These are phyloP conservation scores for Tuber brumale DNA, from an alignment of 495 filamentous ascomycete species.

Conservation along the genomic window DNA sequence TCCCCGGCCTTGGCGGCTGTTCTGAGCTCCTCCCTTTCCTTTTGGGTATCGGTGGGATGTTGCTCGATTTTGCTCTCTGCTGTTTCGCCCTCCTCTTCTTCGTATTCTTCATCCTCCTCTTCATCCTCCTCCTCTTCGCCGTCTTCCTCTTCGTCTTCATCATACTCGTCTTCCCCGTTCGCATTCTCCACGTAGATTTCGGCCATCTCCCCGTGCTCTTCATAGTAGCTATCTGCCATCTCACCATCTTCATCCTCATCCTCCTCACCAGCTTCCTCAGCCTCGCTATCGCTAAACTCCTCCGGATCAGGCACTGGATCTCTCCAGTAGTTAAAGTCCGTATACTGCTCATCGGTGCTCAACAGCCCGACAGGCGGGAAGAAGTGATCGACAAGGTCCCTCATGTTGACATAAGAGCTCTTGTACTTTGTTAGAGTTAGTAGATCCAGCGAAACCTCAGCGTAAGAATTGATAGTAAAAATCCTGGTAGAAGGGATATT, in stretches of 20 bases:
- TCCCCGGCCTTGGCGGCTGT: slow-evolving; percentile 2
- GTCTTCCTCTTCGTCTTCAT: slow-evolving; percentile 48
- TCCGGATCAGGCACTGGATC: slow-evolving; percentile 66
- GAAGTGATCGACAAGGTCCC: slow-evolving; percentile 92
- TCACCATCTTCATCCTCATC: slow-evolving; percentile 47
- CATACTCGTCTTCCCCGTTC: slow-evolving; percentile 44
- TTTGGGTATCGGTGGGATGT: slow-evolving; percentile 1
- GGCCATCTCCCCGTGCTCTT: slow-evolving; percentile 45
- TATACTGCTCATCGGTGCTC: slow-evolving; percentile 75
- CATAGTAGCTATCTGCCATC: slow-evolving; percentile 47
- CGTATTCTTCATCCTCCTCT: slow-evolving; percentile 42
- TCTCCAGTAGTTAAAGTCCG: slow-evolving; percentile 84
- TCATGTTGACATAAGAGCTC: slow-evolving; percentile 94
- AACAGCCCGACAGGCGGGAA: slow-evolving; percentile 79
- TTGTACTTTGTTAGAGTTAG: slow-evolving; percentile 89
- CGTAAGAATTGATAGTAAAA: slow-evolving; percentile 98
- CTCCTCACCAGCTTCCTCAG: slow-evolving; percentile 51
- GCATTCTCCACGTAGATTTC: slow-evolving; percentile 43
- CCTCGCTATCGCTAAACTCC: slow-evolving; percentile 72
- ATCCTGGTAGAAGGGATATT: slow-evolving; percentile 90
- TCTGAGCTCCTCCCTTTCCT: slow-evolving; percentile 15
- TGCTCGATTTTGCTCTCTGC: slow-evolving; percentile 26
- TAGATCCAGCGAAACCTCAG: slow-evolving; percentile 88
- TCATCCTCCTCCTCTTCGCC: slow-evolving; percentile 45
- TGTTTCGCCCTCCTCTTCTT: slow-evolving; percentile 40